Evolutionary conservation across 2,329 filamentous ascomycete genomes (phyloP), one percentile per base, ranked within the genome.

Genomic region (Aureobasidium vineae): DNA sequence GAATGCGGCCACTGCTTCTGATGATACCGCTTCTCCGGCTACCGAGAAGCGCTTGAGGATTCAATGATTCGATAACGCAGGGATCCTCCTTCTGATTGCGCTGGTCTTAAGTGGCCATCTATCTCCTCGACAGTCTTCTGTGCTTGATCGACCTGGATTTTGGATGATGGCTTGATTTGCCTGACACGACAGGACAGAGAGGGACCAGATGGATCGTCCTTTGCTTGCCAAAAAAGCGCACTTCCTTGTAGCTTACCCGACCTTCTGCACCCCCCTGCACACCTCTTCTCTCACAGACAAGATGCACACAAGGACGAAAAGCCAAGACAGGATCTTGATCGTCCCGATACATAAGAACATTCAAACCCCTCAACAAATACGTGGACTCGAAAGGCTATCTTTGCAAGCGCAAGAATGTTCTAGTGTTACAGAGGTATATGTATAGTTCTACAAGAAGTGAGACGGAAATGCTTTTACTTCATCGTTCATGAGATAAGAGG

Each of bases 381-480:
- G n/a, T n/a, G n/a, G n/a, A n/a, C n/a, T n/a, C n/a, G n/a, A n/a
- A n/a, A n/a, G n/a, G n/a, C n/a, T n/a, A n/a, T n/a, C n/a, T n/a
- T n/a, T n/a, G n/a, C n/a, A n/a, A n/a, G n/a, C n/a, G n/a, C n/a
- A n/a, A n/a, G n/a, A n/a, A n/a, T n/a, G n/a, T n/a, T n/a, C 53
- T 56, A 56, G 7, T 28, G 36, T 28, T 56, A 56, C 53, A 56
- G 5, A 41, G 1, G n/a, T 41, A 56, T 56, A 41, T 56, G 36
- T 56, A 56, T 38, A 56, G 10, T 56, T n/a, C 21, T 56, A 56
- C 53, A 56, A 41, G 21, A 23, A 40, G 36, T 38, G 21, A 41
- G n/a, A 56, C 21, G 19, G 6, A 13, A 21, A 59, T 59, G 16
- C 54, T 59, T 59, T 45, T 56, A 28, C 11, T 57, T 15, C 2